Conservation (phyloP, 2,329 filamentous ascomycete species). For the Thelonectria blattea region DNA sequence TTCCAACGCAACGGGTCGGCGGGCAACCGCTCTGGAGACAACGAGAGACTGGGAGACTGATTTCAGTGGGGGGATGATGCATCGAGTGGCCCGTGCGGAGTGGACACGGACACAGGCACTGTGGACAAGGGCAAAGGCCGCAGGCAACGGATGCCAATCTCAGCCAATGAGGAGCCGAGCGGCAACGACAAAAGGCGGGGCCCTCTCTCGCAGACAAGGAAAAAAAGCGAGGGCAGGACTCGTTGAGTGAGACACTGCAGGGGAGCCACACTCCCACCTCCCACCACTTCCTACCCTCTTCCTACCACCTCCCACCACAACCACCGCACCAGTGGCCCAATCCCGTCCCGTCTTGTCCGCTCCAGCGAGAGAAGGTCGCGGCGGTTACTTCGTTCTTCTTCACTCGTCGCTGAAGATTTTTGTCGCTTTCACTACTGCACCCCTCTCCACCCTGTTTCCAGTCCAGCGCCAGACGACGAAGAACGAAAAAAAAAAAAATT, state of each 20-base stretch:
- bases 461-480: constrained; percentile 6
- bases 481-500: neutral
- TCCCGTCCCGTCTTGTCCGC: constrained; percentile 9
- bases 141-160: constrained; percentile 3
- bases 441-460: constrained; percentile 4
- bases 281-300: neutral
- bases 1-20: constrained; percentile 11
- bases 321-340: constrained; percentile 14
- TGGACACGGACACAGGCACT: neutral
- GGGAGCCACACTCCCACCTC: constrained; percentile 10
- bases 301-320: constrained; percentile 7
- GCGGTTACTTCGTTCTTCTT: neutral
- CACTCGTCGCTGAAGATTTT: neutral
- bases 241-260: neutral
- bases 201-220: neutral
- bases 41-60: too few species aligned
- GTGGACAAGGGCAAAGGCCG: constrained; percentile 3
- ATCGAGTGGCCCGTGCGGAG: neutral
- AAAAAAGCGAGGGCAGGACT: neutral
- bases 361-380: neutral
- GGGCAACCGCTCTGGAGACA: constrained; percentile 12
- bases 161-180: constrained; percentile 11
- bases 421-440: constrained; percentile 14
- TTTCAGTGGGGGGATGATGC: neutral
- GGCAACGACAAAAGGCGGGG: constrained; percentile 7